Percentiles rank a stretch among this genome's conserved stretches.
phyloP scores from a whole-genome alignment of 2,329 filamentous ascomycete genomes.

The Colletotrichum gloeosporioides region DNA sequence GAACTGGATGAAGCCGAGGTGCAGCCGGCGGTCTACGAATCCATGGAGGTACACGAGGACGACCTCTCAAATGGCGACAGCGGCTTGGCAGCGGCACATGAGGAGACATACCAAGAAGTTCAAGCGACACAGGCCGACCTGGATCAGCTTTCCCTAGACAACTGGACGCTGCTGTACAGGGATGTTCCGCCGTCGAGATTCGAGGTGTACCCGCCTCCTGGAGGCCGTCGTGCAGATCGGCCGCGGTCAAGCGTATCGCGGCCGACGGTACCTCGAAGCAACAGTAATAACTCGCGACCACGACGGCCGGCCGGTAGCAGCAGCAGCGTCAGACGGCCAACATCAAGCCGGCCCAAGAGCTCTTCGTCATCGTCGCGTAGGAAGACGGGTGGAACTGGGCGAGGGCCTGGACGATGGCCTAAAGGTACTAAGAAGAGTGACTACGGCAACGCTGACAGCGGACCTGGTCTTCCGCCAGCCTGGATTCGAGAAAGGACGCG shows the following conservation, averaged over 20 bases:
- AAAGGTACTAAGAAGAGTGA: slow-evolving; percentile 73
- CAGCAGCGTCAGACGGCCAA: slow-evolving; percentile 27
- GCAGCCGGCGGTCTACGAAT: slow-evolving; percentile 17
- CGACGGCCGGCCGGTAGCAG: slow-evolving; percentile 40
- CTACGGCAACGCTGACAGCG: slow-evolving; percentile 70
- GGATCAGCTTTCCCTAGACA: background rate
- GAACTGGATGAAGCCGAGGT: slow-evolving; percentile 31
- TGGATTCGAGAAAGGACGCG: slow-evolving; percentile 47
- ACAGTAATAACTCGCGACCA: slow-evolving; percentile 40
- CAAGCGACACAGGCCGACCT: background rate
- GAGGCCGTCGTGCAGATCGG: slow-evolving; percentile 53
- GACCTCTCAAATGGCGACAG: slow-evolving; percentile 2
- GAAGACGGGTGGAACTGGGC: slow-evolving; percentile 66
- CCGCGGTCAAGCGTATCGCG: slow-evolving; percentile 47
- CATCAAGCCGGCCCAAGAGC: slow-evolving; percentile 42
- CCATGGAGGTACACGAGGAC: background rate
- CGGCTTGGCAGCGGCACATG: background rate
- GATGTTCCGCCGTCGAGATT: slow-evolving; percentile 74
- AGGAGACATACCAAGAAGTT: background rate
- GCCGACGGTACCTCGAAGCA: slow-evolving; percentile 39
- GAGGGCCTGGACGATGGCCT: slow-evolving; percentile 70
- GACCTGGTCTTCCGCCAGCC: slow-evolving; percentile 65
- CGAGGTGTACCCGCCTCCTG: slow-evolving; percentile 75
- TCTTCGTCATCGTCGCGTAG: slow-evolving; percentile 44
- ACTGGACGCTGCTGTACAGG: slow-evolving; percentile 55